Base-by-base conservation (phyloP, 2,329 filamentous ascomycete genomes). In the Verticillium nonalfalfae region DNA sequence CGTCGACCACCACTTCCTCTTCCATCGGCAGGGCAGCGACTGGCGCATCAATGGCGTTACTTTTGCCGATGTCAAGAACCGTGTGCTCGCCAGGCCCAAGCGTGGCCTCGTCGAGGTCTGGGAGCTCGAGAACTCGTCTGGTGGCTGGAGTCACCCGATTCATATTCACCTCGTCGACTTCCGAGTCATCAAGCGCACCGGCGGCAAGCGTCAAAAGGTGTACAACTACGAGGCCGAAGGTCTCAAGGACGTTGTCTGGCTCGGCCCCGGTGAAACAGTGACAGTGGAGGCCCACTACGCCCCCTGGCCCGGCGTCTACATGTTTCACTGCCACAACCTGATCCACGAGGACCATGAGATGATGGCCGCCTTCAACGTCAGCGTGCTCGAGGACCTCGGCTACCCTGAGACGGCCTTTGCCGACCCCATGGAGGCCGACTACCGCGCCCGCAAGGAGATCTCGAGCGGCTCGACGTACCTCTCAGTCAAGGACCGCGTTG, bases 161-260 rank as follows among this genome's bases (percentile, higher is more conserved):
- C 82, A 85, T 67, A 76, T 85, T 61, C 82, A 85, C 65, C 73
- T 84, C 1, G 76, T 85, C 59, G 81, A 84, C 64, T 80, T 84
- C 67, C 76, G 79, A 59, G 73, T 85, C 50, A 65, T 83, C 18
- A 75, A 73, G 13, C 77, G 82, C n/a, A 76, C 66, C 1, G 75
- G 77, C 18, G 76, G 78, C 13, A 71, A 74, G 18, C 69, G 70
- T 35, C 36, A 52, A 21, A 35, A 40, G 7, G 74, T 84, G 3
- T 64, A 74, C 57, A 72, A 77, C 0, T 84, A 84, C 64, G 82
- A 85, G 68, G 69, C 74, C 7, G 73, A 73, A 7, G 81, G 78
- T 0, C 73, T 82, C 59, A 84, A 85, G 66, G 82, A 85, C 64
- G 78, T 83, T 4, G 80, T 83, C 4, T 79, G 79, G 72, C 71